Evolutionary conservation across 768 basidiomycete species (phyloP).

Genomic region (Mycena capillaripes): DNA sequence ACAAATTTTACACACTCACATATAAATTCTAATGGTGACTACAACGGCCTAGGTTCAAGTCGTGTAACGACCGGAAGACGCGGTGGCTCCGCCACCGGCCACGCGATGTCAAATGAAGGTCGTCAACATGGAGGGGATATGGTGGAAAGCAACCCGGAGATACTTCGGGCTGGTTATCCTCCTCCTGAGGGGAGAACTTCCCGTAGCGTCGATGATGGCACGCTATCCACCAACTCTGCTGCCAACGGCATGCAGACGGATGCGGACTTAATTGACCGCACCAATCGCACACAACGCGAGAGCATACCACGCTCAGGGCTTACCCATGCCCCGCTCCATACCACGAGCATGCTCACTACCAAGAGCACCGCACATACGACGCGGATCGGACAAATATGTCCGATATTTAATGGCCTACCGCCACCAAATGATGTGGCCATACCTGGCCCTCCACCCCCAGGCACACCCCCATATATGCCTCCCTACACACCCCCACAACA

Average conservation of each 20-base stretch:
- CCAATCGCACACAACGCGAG: background rate
- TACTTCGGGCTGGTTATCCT: too few species aligned
- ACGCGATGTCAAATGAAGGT: too few species aligned
- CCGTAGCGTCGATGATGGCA: background rate
- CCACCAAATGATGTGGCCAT: background rate
- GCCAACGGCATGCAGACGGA: background rate
- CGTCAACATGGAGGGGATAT: too few species aligned
- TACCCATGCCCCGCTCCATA: background rate
- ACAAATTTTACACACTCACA: background rate
- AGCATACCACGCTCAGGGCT: background rate
- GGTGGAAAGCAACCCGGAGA: too few species aligned
- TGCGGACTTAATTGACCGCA: background rate
- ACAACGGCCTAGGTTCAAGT: slow-evolving; percentile 1
- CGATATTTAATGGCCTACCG: background rate
- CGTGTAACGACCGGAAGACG: background rate
- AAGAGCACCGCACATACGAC: background rate
- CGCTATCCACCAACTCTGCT: background rate
- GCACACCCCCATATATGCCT: background rate
- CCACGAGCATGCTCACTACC: background rate
- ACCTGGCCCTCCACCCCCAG: background rate
- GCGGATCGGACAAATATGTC: background rate
- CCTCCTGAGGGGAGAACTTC: too few species aligned
- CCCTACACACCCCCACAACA: background rate
- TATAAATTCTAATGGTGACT: slow-evolving; percentile 2
- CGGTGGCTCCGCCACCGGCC: too few species aligned